Base-by-base conservation (phyloP, 805 yeast genomes). In the Metschnikowia henanensis region DNA sequence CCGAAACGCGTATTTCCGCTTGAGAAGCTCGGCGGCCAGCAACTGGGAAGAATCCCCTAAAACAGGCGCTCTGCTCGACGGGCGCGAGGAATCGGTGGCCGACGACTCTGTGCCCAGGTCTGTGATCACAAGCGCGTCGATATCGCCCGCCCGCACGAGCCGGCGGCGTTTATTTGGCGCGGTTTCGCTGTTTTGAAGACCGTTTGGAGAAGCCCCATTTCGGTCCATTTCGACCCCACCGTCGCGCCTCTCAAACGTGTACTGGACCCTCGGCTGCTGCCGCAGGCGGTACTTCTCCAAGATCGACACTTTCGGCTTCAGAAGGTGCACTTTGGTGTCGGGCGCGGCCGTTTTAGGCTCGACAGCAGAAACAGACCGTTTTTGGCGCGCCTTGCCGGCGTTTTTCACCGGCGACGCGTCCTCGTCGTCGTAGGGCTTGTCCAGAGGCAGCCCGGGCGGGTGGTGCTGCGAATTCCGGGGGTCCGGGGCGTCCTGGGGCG, bases 301-400 rank as follows among this genome's bases (percentile, higher is more conserved):
- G 40, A 72, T 70, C 3, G 76, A 70, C 39, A 65, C 53, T 38
- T 67, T 71, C 12, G 76, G 71, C 45, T 60, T 70, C 31, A 55
- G 54, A 16, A 69, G 55, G 35, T 68, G 67, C 10, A 72, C 75
- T 50, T 72, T 72, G 31, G 76, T 69, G 35, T 51, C 56, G 3
- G 50, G 56, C 12, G 56, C 51, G 6, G 46, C 43, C 2, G 43
- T 33, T 4, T 31, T 43, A 3, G 46, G 22, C 18, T 42, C 35
- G n/a, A 35, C 39, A 6, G 49, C 39, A 4, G 55, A 36, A 15
- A 41, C 33, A 3, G 45, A 15, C 23, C 55, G 38, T 30, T 51
- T 53, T 22, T 53, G 55, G 32, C 70, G 57, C 1, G 69, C 69
- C 40, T 61, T 63, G 5, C 66, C 70, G 32, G 61, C 53, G 4